Conservation (phyloP, 1,284 basidiomycete species). For the Moesziomyces parantarcticus region DNA sequence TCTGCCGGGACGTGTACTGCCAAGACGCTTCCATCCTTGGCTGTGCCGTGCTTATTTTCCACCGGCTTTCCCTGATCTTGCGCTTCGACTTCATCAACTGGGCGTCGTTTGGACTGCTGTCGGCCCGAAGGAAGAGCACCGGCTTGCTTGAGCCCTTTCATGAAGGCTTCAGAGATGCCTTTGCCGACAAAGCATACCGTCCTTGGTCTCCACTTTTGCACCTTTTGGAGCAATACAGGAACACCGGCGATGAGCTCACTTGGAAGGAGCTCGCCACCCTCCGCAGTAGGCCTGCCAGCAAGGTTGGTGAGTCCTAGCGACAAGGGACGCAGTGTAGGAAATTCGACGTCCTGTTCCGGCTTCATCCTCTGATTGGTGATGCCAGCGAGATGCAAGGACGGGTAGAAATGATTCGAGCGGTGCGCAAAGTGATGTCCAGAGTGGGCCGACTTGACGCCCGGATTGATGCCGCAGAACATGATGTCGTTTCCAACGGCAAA, state of each 20-base stretch:
- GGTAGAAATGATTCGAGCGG: constrained; percentile 54
- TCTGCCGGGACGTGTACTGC: neutral
- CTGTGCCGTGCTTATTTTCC: no score
- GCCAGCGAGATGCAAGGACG: constrained; percentile 33
- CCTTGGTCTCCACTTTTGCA: constrained; percentile 29
- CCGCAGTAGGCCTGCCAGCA: constrained; percentile 39
- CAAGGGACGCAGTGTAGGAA: constrained; percentile 23
- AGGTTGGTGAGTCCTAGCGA: constrained; percentile 49
- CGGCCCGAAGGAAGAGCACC: constrained; percentile 10
- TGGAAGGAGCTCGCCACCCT: constrained; percentile 38
- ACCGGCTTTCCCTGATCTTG: neutral
- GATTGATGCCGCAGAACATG: constrained; percentile 56
- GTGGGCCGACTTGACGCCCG: constrained; percentile 39
- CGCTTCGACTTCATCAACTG: neutral
- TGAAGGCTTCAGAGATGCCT: constrained; percentile 43
- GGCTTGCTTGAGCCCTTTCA: constrained; percentile 34
- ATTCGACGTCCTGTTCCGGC: constrained; percentile 40
- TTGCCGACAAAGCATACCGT: constrained; percentile 49
- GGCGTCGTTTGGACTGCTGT: no score
- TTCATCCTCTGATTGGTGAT: constrained; percentile 42
- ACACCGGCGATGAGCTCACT: constrained; percentile 47
- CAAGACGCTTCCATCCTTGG: no score
- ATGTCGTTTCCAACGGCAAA: constrained; percentile 38
- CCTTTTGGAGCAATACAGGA: constrained; percentile 33
- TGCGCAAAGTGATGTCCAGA: constrained; percentile 48